phyloP scores from a whole-genome alignment of 257 asterid species.

The Lantana camara region DNA sequence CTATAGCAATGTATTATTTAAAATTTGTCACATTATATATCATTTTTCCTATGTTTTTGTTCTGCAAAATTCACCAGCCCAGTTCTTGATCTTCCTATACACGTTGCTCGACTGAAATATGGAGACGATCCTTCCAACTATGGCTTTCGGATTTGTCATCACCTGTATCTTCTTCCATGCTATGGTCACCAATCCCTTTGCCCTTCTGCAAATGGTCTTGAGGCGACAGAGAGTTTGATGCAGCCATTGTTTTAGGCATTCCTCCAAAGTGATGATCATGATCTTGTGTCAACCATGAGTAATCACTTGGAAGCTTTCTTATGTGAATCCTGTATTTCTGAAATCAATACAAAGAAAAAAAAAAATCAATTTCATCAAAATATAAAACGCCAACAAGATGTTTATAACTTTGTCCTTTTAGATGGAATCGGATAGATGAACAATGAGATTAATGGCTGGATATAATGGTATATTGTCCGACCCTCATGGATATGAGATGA shows the following conservation, averaged over 20 bases:
- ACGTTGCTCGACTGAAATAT: not conserved
- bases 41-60: conserved; percentile 13
- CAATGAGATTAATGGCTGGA: too few species aligned
- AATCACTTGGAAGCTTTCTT: conserved; percentile 31
- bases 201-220: conserved; percentile 46
- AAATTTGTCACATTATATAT: not conserved
- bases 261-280: not conserved
- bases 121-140: conserved; percentile 34
- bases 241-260: not conserved
- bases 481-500: too few species aligned
- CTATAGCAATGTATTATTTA: not conserved
- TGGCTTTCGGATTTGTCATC: conserved; percentile 43
- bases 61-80: conserved; percentile 44
- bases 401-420: too few species aligned
- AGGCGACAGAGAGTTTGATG: conserved; percentile 37
- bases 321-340: conserved; percentile 66
- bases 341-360: not conserved
- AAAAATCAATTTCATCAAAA: too few species aligned
- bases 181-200: conserved; percentile 30
- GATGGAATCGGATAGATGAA: too few species aligned
- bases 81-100: not conserved
- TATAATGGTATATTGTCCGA: too few species aligned
- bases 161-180: conserved; percentile 42
- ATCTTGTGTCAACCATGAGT: conserved; percentile 25
- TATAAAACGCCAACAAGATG: too few species aligned